Percentiles rank a stretch among this genome's conserved stretches.
Conservation (phyloP, 257 asterid genomes). For the Solanum tacnaense region DNA sequence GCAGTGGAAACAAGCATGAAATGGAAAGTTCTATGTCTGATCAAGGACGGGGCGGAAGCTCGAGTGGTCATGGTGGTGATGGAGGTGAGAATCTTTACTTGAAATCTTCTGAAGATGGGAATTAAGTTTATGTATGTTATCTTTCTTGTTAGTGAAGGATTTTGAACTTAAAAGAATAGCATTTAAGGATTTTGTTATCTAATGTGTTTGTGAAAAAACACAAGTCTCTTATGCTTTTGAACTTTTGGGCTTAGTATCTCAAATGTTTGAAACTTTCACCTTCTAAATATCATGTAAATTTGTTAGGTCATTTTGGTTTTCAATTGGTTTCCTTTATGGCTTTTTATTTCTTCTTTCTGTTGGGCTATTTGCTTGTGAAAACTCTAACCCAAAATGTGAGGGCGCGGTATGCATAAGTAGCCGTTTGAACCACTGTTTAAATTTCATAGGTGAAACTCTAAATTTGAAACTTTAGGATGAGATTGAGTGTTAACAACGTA, state of each 20-base stretch:
- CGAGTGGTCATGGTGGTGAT: constrained; percentile 23
- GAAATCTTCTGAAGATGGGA: constrained; percentile 51
- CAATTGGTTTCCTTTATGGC: neutral
- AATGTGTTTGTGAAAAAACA: constrained; percentile 10
- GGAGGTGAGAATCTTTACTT: constrained; percentile 66
- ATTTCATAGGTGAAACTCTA: neutral
- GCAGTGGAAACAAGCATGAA: constrained; percentile 53
- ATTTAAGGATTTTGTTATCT: neutral
- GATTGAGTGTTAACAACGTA: neutral
- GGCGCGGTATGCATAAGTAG: neutral
- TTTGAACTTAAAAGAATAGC: neutral
- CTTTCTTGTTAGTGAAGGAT: neutral
- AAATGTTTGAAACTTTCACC: neutral
- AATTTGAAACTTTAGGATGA: rapidly evolving
- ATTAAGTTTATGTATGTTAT: constrained; percentile 11
- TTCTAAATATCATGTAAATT: constrained; percentile 25
- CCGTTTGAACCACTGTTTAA: neutral
- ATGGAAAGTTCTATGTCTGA: constrained; percentile 24
- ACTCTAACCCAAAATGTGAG: neutral
- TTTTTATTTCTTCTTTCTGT: neutral
- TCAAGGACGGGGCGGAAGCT: constrained; percentile 41
- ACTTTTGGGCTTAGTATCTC: neutral
- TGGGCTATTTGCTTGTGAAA: neutral
- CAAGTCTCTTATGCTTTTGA: neutral
- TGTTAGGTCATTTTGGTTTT: neutral